Evolutionary conservation across 2,329 filamentous ascomycete genomes (phyloP), one percentile per base, ranked within the genome.

Genomic region (Balansia obtecta): DNA sequence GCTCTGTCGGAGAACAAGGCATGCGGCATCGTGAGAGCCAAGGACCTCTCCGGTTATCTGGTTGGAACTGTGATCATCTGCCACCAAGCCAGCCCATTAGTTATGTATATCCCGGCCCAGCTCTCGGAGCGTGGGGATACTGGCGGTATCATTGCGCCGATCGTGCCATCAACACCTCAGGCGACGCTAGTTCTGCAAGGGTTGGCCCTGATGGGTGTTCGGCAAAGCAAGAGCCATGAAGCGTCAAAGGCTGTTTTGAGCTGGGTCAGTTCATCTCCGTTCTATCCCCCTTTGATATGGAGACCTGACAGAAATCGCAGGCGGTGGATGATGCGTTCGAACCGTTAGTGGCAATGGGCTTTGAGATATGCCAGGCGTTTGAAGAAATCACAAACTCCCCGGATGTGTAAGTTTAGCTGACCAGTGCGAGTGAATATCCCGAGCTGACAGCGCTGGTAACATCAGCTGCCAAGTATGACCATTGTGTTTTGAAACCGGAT

Each of bases 11-110:
- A 88, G 57, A 77, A 78, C 22, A 79, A 82, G 53, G 75, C 82
- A 13, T 91, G 86, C 58, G 87, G 86, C 38, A 86, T 95, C 52
- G 89, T 95, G 52, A 79, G 88, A 32, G 88, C 88, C 20, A 93
- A 89, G 66, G 74, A 82, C 50, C 74, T 77, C 33, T 73, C 77
- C 0, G 76, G 79, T 45, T 84, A 83, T 51, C 68, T 95, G 18
- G 67, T 94, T 7, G 88, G 87, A 1, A 90, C 84, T 1, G 81
- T 94, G 13, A 83, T 94, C 54, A 79, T 94, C 40, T 90, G 86
- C 68, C 84, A 82, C 56, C 79, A 79, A 45, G 77, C 79, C 43
- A 87, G 85, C 50, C 71, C 74, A 12, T 69, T 94, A 45, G 79
- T 82, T 7, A 80, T 80, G 30, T 83, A 82, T 58, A 76, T 93